Conservation (phyloP, 2,329 filamentous ascomycete genomes). For the Phaeosphaeria sp. region DNA sequence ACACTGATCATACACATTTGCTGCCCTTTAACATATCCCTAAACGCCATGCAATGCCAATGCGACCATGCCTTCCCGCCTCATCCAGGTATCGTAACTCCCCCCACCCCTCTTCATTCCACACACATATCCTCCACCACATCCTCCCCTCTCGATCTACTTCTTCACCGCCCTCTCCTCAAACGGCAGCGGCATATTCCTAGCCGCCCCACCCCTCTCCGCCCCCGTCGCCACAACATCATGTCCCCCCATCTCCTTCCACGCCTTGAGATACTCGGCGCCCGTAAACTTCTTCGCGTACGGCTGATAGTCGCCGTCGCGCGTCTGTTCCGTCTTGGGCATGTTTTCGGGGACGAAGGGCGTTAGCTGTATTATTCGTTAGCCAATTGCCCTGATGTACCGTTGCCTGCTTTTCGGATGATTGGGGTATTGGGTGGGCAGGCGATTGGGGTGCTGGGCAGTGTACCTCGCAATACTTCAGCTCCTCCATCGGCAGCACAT, state of each 20-base stretch:
- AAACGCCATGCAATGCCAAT: constrained; percentile 7
- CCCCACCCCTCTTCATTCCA: too few relatives aligned
- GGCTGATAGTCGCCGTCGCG: constrained; percentile 18
- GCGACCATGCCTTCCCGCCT: too few relatives aligned
- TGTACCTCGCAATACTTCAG: constrained; percentile 57
- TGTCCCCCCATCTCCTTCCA: constrained; percentile 45
- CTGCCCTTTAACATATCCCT: background rate
- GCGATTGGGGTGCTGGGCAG: too few relatives aligned
- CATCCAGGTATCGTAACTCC: too few relatives aligned
- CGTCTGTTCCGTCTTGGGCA: constrained; percentile 51
- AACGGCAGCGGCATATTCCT: constrained; percentile 34
- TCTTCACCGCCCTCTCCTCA: constrained; percentile 28
- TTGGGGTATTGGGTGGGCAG: too few relatives aligned
- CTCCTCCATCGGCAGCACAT: constrained; percentile 72
- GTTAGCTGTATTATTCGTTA: constrained; percentile 65
- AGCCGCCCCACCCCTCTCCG: background rate
- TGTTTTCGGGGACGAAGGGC: constrained; percentile 74
- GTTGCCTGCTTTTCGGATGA: too few relatives aligned
- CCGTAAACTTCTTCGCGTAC: constrained; percentile 36
- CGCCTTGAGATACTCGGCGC: constrained; percentile 40
- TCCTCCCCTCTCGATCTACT: constrained; percentile 8
- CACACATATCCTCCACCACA: background rate
- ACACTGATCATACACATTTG: constrained; percentile 11
- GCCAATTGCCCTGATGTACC: too few relatives aligned
- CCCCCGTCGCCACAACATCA: constrained; percentile 26